phyloP scores from a whole-genome alignment of 495 filamentous ascomycete genomes.

The Xylaria telfairii region DNA sequence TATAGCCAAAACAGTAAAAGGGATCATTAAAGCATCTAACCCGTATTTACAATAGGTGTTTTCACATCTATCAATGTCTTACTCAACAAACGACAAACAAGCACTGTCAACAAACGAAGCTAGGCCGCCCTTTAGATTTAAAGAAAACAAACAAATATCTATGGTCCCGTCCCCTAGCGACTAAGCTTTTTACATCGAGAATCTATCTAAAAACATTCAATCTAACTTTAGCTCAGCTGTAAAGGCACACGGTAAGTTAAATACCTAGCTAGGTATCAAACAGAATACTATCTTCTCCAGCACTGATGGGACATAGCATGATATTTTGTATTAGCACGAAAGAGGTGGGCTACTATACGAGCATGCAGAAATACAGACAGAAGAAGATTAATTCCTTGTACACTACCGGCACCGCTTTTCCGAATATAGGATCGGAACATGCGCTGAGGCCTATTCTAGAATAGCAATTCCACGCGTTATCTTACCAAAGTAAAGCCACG shows the following conservation, averaged over 20 bases:
- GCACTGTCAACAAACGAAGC: background rate
- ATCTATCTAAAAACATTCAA: background rate
- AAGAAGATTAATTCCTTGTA: background rate
- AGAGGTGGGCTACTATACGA: background rate
- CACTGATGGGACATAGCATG: background rate
- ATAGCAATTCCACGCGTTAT: background rate
- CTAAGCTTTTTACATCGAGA: background rate
- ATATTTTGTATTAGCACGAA: background rate
- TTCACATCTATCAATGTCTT: background rate
- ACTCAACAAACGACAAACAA: background rate
- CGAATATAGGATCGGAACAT: too few relatives aligned
- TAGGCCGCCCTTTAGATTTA: background rate
- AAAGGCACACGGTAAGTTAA: background rate
- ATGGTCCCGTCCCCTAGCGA: background rate
- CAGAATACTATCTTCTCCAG: background rate
- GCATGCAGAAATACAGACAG: constrained; percentile 8
- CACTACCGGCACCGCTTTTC: background rate
- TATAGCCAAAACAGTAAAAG: background rate
- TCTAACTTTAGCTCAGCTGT: background rate
- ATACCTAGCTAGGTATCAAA: too few relatives aligned
- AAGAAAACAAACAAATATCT: background rate
- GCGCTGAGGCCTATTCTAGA: background rate
- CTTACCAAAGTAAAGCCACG: background rate
- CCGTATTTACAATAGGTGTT: background rate
- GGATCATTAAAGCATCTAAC: too few relatives aligned